Evolutionary conservation across 768 basidiomycete species (phyloP).

Genomic region (Russula ochroleuca): DNA sequence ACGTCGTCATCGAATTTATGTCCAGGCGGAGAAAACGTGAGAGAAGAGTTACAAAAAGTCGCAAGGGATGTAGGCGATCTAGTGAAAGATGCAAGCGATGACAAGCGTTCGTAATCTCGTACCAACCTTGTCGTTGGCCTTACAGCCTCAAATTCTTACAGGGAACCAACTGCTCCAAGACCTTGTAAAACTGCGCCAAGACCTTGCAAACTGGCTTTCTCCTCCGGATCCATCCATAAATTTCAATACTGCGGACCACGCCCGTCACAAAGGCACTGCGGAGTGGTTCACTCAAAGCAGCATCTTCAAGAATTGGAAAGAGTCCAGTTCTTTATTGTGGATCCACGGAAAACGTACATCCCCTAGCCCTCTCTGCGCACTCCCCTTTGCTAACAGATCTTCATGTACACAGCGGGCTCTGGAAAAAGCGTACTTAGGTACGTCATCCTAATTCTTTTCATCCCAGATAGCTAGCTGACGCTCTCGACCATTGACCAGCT

Average conservation of each 20-base stretch:
- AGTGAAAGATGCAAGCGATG: too few relatives aligned
- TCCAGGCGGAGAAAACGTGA: too few relatives aligned
- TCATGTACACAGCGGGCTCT: neutral
- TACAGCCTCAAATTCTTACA: neutral
- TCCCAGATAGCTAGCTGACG: neutral
- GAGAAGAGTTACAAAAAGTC: too few relatives aligned
- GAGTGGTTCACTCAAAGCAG: neutral
- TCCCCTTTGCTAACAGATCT: neutral
- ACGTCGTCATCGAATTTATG: too few relatives aligned
- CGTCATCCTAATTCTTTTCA: neutral
- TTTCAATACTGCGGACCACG: neutral
- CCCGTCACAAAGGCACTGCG: neutral
- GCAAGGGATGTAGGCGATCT: too few relatives aligned
- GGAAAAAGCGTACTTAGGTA: neutral
- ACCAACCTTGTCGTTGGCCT: too few relatives aligned
- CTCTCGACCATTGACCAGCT: neutral
- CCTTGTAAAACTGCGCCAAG: neutral
- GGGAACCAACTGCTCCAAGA: neutral
- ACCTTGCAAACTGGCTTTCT: neutral
- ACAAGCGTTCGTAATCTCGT: too few relatives aligned
- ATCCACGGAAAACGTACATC: neutral
- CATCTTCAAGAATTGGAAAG: neutral
- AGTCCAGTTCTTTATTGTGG: neutral
- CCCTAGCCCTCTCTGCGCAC: too few relatives aligned
- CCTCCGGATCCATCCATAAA: constrained; percentile 7